Percentiles rank a stretch among this genome's conserved stretches.
Conservation (phyloP, 192 early-diverging fungal genomes). For the Umbelopsis vinacea region DNA sequence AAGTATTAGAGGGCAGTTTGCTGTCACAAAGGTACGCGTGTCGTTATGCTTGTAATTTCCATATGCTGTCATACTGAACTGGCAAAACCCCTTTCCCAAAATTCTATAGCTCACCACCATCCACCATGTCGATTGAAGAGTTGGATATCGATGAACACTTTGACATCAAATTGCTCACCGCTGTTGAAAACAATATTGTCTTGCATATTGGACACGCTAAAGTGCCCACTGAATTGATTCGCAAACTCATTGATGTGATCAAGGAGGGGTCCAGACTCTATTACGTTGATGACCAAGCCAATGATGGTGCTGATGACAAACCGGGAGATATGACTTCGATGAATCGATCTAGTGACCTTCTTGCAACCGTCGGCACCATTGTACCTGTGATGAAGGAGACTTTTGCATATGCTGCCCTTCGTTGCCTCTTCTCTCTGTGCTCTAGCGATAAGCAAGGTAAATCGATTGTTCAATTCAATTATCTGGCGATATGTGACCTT, state of each 20-base stretch:
- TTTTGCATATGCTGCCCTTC: conserved; percentile 69
- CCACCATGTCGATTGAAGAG: conserved; percentile 59
- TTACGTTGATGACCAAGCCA: conserved; percentile 32
- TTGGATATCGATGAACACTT: conserved; percentile 72
- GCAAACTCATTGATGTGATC: conserved; percentile 60
- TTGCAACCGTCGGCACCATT: conserved; percentile 59
- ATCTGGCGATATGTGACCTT: neutral
- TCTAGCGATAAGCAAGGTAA: conserved; percentile 48
- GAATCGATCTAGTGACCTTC: conserved; percentile 39
- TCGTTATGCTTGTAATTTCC: neutral
- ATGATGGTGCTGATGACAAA: conserved; percentile 13
- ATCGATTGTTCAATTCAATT: conserved; percentile 1
- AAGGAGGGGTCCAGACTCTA: conserved; percentile 56
- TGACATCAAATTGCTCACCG: conserved; percentile 70
- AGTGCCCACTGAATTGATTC: conserved; percentile 60
- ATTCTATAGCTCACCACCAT: conserved; percentile 49
- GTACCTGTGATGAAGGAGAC: conserved; percentile 64
- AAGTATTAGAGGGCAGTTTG: conserved; percentile 65
- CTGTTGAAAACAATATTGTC: conserved; percentile 68
- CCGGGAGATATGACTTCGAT: neutral
- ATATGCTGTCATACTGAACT: neutral
- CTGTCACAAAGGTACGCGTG: conserved; percentile 59
- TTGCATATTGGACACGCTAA: conserved; percentile 68
- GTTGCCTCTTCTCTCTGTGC: conserved; percentile 68
- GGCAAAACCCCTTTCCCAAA: no score